Evolutionary conservation across 2,329 filamentous ascomycete genomes (phyloP), one percentile per base, ranked within the genome.

Genomic region (Pseudocercospora macadamiae): DNA sequence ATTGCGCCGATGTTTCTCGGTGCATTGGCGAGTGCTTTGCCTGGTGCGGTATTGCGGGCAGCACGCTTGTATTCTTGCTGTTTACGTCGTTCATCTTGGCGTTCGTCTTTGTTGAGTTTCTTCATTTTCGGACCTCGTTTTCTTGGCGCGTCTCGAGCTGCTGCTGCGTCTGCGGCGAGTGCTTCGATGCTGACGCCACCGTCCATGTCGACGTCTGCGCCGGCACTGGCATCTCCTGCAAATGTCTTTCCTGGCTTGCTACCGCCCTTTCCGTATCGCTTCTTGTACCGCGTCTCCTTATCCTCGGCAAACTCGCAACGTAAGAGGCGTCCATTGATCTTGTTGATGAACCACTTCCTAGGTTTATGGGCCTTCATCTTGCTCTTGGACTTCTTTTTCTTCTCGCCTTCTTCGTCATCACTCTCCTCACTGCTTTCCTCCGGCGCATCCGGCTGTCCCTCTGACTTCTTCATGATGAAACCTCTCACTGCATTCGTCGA

Each of bases 221-320:
- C 57, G 21, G 68, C 58, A n/a, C 47, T 51, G 51, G 51, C 68
- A 65, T 62, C 67, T 58, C 61, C 67, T 23, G 71, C 18, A 8
- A 44, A n/a, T 8, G 14, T 21, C 8, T 39, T 36, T 25, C 32
- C 32, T 30, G 44, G 54, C n/a, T n/a, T n/a, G n/a, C n/a, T n/a
- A 21, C 53, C 59, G 28, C 82, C 83, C 74, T 93, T 93, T 64
- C 91, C 89, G 71, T 89, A 97, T 1, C 95, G 86, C 82, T 97
- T 99, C 80, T 93, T 93, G 76, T 99, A 99, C 58, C 95, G 82
- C 30, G 86, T 86, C 67, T 91, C 87, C 59, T 93, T 86, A 74
- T 97, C 95, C 77, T 99, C 95, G 18, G 95, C 95, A 69, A 93
- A 92, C 74, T 99, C 93, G 73, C 95, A 87, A 73, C 93, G 90